A percentile compares a stretch with the other conserved stretches of the same genome.
Conservation (phyloP, 805 yeast species). For the Yamadazyma sp. region DNA sequence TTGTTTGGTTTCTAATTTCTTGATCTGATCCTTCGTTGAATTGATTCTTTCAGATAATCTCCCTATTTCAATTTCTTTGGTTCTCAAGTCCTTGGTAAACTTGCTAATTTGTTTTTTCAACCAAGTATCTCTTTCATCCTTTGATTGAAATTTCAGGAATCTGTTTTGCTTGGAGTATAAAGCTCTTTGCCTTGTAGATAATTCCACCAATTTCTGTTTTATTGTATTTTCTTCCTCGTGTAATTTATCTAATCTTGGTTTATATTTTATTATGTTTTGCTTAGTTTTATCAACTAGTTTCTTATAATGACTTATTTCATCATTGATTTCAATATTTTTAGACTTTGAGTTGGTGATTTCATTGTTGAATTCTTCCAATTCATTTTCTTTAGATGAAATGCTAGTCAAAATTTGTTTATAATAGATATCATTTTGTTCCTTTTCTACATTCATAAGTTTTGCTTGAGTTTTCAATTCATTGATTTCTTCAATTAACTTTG, state of each 20-base stretch:
- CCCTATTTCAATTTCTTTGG: slow-evolving; percentile 21
- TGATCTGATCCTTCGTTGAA: slow-evolving; percentile 22
- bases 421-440: slow-evolving; percentile 49
- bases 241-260: slow-evolving; percentile 42
- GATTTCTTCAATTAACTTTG: slow-evolving; percentile 44
- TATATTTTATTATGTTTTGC: slow-evolving; percentile 27
- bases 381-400: slow-evolving; percentile 49
- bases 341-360: slow-evolving; percentile 30
- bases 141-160: slow-evolving; percentile 52
- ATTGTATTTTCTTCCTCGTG: slow-evolving; percentile 38
- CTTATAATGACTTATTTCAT: slow-evolving; percentile 19
- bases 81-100: slow-evolving; percentile 25
- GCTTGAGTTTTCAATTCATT: slow-evolving; percentile 45
- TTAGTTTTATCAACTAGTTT: slow-evolving; percentile 35
- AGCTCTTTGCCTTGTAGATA: slow-evolving; percentile 52
- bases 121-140: slow-evolving; percentile 67
- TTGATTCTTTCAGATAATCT: slow-evolving; percentile 20
- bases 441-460: slow-evolving; percentile 55
- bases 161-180: slow-evolving; percentile 72
- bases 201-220: slow-evolving; percentile 36
- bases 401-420: slow-evolving; percentile 46
- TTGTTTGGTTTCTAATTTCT: slow-evolving; percentile 11
- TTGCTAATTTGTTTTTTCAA: slow-evolving; percentile 48
- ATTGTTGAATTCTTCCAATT: slow-evolving; percentile 40
- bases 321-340: slow-evolving; percentile 21